phyloP scores from a whole-genome alignment of 306 rosid species.

The Malus asiatica region DNA sequence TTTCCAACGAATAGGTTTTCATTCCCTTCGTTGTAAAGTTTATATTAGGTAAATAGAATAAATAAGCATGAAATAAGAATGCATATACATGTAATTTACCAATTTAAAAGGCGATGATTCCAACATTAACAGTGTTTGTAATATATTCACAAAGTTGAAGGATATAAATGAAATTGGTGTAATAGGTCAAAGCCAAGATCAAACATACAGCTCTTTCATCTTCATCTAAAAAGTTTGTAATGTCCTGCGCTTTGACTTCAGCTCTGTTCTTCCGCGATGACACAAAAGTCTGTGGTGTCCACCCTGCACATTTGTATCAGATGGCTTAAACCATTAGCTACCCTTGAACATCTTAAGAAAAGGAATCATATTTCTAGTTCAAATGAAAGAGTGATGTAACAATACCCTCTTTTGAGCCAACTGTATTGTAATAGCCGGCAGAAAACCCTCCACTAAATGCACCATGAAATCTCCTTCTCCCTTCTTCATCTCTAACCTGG shows the following conservation, averaged over 20 bases:
- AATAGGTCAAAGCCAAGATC: neutral
- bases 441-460: conserved; percentile 94
- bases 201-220: conserved; percentile 85
- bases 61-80: neutral
- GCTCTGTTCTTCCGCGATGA: conserved; percentile 94
- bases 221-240: conserved; percentile 82
- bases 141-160: neutral
- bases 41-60: neutral
- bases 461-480: conserved; percentile 96
- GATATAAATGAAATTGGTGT: neutral
- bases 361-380: conserved; percentile 3
- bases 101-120: neutral
- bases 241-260: conserved; percentile 69
- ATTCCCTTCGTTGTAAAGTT: neutral
- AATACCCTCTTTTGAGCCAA: conserved; percentile 88
- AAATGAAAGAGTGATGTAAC: neutral
- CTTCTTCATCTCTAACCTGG: conserved; percentile 95
- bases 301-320: conserved; percentile 54
- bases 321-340: conserved; percentile 14
- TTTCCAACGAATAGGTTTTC: neutral
- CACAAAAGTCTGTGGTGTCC: conserved; percentile 85
- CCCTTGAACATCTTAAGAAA: neutral
- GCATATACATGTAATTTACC: neutral
- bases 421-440: conserved; percentile 89
- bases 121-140: neutral